Evolutionary conservation across 306 rosid genomes (phyloP).

Genomic region (Lablab purpureus): DNA sequence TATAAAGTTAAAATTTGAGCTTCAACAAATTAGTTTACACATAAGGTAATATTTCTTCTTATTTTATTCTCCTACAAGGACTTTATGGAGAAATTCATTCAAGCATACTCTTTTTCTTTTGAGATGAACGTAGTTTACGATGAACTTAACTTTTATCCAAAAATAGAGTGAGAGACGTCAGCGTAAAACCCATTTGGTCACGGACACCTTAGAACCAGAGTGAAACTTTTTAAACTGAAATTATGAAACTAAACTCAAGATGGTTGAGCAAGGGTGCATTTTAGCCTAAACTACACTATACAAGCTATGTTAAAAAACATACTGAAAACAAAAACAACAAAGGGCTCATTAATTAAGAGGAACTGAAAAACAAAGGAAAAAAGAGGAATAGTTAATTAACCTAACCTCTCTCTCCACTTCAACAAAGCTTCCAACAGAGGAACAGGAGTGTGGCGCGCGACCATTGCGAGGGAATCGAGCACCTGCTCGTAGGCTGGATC

Average conservation of each 20-base stretch:
- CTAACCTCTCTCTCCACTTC: slow-evolving; percentile 90
- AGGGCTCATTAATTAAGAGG: not conserved
- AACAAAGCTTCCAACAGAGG: slow-evolving; percentile 95
- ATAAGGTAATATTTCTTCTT: too few species aligned
- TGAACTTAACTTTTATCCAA: too few species aligned
- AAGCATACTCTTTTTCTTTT: too few species aligned
- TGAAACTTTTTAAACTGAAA: not conserved
- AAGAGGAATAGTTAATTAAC: not conserved
- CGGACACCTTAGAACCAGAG: not conserved
- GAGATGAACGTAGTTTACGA: too few species aligned
- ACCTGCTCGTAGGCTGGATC: slow-evolving; percentile 99
- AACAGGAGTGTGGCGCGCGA: slow-evolving; percentile 97
- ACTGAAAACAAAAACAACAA: not conserved
- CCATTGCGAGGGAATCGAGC: slow-evolving; percentile 96
- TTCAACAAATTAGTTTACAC: too few species aligned
- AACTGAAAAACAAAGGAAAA: not conserved
- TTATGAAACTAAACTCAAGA: too few species aligned
- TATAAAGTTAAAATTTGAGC: too few species aligned
- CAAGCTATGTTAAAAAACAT: not conserved
- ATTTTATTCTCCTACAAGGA: too few species aligned
- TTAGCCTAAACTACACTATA: not conserved
- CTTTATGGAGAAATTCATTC: too few species aligned
- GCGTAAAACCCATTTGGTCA: too few species aligned
- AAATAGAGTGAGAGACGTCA: too few species aligned
- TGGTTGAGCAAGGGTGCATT: not conserved